A percentile compares a stretch with the other conserved stretches of the same genome.
These are phyloP conservation scores for Populus tomentosa DNA, from an alignment of 441 rosid species.

Conservation along the genomic window DNA sequence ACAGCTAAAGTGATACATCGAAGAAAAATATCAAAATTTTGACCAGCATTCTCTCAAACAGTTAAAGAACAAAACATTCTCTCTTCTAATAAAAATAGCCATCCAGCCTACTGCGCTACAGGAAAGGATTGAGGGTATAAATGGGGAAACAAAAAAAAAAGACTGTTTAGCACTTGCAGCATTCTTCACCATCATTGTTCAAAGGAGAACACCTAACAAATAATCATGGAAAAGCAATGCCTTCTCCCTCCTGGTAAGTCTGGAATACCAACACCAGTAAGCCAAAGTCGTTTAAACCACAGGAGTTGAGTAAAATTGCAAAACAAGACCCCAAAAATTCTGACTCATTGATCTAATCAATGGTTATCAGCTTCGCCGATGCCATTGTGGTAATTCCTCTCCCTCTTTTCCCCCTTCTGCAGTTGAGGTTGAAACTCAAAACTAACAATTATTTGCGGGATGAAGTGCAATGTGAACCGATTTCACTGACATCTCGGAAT, in stretches of 20 bases:
- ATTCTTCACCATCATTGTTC: neutral
- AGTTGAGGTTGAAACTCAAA: neutral
- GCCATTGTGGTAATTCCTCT: neutral
- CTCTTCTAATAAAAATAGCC: neutral
- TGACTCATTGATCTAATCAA: neutral
- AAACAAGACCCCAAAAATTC: neutral
- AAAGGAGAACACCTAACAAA: neutral
- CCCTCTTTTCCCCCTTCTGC: neutral
- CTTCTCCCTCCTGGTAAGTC: neutral
- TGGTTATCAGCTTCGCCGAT: neutral
- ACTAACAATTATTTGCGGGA: neutral
- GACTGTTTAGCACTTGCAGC: neutral
- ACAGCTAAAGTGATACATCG: neutral
- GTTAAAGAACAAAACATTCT: neutral
- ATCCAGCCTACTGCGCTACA: neutral
- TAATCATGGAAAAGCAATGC: neutral
- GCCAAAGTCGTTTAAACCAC: too few relatives aligned
- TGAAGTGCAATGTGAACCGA: neutral
- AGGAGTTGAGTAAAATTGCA: neutral
- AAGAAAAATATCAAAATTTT: neutral
- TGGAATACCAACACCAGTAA: neutral
- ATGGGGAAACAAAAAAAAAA: neutral
- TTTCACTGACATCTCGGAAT: conserved; percentile 6
- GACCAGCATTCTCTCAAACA: neutral
- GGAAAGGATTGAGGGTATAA: neutral